Evolutionary conservation across 306 rosid genomes (phyloP), one percentile per base, ranked within the genome.

Genomic region (Lathyrus tuberosus): DNA sequence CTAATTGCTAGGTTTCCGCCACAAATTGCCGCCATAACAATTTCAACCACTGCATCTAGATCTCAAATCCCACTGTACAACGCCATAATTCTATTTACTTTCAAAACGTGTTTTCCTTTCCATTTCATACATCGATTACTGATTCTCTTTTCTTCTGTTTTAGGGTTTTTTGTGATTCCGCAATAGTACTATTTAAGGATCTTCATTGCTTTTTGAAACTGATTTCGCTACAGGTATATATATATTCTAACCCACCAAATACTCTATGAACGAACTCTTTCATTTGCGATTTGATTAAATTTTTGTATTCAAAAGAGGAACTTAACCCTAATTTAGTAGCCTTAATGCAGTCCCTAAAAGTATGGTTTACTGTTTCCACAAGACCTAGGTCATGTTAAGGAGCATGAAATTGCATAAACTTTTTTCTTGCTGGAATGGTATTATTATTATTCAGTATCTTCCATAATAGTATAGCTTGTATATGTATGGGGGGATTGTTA

Each of bases 161-260:
- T 54, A 24, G 61, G 61, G n/a, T 24, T 54, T 5, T 16, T 48
- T 54, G 0, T 54, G 33, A 54, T 54, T 54, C 5, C 61, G 2
- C 14, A 9, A 9, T 24, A 24, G 37, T 33, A 44, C 49, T 35
- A 35, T 35, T 35, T 35, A 35, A 10, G 40, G 40, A 33, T 33
- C 38, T 33, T 33, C 38, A 33, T 33, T 33, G 38, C 38, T 43
- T 24, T 51, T 52, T 54, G 8, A 22, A 2, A 54, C 10, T 54
- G n/a, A 54, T 54, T 54, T 54, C 61, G 26, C 13, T 54, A 22
- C n/a, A 54, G 61, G 61, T 54, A 54, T 24, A 54, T 54, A 54
- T 54, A 54, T 24, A 54, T 33, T 1, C 38, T 6, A 33, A 33
- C 6, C 38, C 38, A 33, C 8, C 38, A 33, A 6, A 33, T 33